These are phyloP conservation scores for Xylariaceae sp. DNA, from an alignment of 2,329 filamentous ascomycete genomes.

Conservation along the genomic window DNA sequence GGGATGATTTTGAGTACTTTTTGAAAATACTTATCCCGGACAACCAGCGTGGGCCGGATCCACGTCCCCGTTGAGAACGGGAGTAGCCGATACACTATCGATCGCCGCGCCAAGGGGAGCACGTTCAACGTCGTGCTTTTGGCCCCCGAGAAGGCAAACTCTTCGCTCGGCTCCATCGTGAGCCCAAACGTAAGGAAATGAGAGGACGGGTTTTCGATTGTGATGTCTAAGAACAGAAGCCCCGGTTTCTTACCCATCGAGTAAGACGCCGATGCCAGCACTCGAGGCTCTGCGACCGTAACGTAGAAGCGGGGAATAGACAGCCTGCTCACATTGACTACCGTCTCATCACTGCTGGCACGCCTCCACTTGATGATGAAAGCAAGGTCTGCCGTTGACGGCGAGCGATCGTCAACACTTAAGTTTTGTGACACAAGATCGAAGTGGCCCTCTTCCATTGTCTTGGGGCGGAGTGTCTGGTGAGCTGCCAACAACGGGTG, in stretches of 20 bases:
- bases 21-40: conserved; percentile 89
- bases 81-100: conserved; percentile 69
- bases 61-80: conserved; percentile 63
- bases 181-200: conserved; percentile 94
- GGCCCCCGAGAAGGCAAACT: conserved; percentile 87
- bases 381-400: conserved; percentile 69
- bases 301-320: conserved; percentile 76
- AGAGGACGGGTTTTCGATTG: conserved; percentile 87
- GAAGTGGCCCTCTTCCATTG: conserved; percentile 69
- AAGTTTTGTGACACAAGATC: conserved; percentile 70
- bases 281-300: conserved; percentile 79
- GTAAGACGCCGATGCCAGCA: conserved; percentile 60
- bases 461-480: conserved; percentile 57
- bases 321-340: conserved; percentile 62
- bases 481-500: conserved; percentile 39
- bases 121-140: conserved; percentile 79
- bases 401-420: conserved; percentile 75
- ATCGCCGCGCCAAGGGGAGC: conserved; percentile 73
- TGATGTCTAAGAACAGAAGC: conserved; percentile 50
- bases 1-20: conserved; percentile 80
- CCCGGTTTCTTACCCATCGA: conserved; percentile 32
- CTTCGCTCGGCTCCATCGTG: conserved; percentile 85
- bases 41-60: conserved; percentile 68
- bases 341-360: conserved; percentile 17
- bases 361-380: conserved; percentile 78